A percentile compares a stretch with the other conserved stretches of the same genome.
Conservation (phyloP, 305 asterid species). For the Caryopteris hybrid region DNA sequence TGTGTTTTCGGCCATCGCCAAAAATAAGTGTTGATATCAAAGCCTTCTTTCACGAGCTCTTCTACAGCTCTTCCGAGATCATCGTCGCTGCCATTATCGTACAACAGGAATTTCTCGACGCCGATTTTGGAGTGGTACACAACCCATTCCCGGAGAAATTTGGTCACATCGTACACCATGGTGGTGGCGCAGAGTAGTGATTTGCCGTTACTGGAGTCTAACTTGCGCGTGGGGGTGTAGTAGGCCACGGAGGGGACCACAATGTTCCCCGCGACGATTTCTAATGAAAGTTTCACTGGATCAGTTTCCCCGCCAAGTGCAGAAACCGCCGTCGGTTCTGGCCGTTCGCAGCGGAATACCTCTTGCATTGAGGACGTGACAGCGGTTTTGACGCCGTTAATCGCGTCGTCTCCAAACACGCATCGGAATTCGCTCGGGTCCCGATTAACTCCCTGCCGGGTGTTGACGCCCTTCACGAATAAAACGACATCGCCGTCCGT, state of each 20-base stretch:
- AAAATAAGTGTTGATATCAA: conserved; percentile 36
- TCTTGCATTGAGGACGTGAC: conserved; percentile 76
- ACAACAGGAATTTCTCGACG: conserved; percentile 57
- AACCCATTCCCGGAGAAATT: conserved; percentile 73
- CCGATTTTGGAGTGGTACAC: conserved; percentile 67
- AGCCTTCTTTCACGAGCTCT: conserved; percentile 42
- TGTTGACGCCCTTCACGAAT: conserved; percentile 69
- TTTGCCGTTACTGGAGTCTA: conserved; percentile 14
- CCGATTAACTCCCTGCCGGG: conserved; percentile 51
- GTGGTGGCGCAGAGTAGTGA: conserved; percentile 72
- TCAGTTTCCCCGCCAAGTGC: conserved; percentile 2
- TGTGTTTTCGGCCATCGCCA: conserved; percentile 95
- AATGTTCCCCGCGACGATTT: conserved; percentile 30
- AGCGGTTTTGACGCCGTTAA: conserved; percentile 44
- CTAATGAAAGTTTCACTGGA: conserved; percentile 39
- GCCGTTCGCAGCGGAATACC: conserved; percentile 76
- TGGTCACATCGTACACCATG: conserved; percentile 74
- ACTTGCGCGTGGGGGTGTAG: conserved; percentile 46
- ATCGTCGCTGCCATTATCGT: conserved; percentile 85
- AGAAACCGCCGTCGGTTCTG: conserved; percentile 21
- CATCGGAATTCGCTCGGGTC: conserved; percentile 53
- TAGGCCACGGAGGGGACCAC: conserved; percentile 70
- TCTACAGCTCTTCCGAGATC: conserved; percentile 31
- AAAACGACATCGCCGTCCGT: conserved; percentile 66
- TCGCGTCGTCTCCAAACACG: conserved; percentile 43